Conservation (phyloP, 2,329 filamentous ascomycete species). For the Aspergillus sp. region DNA sequence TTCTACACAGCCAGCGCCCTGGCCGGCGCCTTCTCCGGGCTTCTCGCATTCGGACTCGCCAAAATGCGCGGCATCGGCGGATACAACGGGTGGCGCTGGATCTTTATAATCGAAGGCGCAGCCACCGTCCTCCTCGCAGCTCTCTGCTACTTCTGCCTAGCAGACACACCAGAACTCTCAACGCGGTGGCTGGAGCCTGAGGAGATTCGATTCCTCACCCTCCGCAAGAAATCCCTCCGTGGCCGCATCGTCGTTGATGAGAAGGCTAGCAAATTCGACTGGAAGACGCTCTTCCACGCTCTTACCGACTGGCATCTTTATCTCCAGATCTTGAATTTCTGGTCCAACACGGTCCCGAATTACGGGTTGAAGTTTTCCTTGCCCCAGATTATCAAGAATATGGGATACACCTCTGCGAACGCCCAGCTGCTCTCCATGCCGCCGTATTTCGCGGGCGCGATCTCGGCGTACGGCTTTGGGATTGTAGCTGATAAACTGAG, state of each 20-base stretch:
- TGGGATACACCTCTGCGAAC: slow-evolving; percentile 56
- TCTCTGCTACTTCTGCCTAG: slow-evolving; percentile 26
- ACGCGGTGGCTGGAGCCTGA: slow-evolving; percentile 38
- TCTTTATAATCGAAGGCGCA: slow-evolving; percentile 50
- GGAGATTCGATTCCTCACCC: slow-evolving; percentile 29
- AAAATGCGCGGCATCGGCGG: slow-evolving; percentile 71
- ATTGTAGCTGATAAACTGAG: no score
- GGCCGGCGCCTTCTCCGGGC: slow-evolving; percentile 77
- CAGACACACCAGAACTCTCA: slow-evolving; percentile 40
- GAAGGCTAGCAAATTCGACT: background rate
- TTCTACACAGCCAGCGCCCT: slow-evolving; percentile 79
- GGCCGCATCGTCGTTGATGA: slow-evolving; percentile 8
- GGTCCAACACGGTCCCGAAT: background rate
- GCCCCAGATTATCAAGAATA: slow-evolving; percentile 62
- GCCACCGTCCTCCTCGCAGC: slow-evolving; percentile 26
- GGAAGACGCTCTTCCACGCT: slow-evolving; percentile 2
- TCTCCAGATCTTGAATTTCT: background rate
- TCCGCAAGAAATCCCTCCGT: slow-evolving; percentile 8
- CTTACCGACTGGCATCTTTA: background rate
- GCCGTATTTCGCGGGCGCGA: slow-evolving; percentile 50
- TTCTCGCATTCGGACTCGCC: slow-evolving; percentile 74
- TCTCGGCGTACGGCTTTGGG: no score
- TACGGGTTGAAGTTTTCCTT: slow-evolving; percentile 10
- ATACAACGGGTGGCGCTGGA: slow-evolving; percentile 48
- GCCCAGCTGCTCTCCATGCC: slow-evolving; percentile 70